phyloP scores from a whole-genome alignment of 495 filamentous ascomycete genomes.

The Talaromyces thailandensis region DNA sequence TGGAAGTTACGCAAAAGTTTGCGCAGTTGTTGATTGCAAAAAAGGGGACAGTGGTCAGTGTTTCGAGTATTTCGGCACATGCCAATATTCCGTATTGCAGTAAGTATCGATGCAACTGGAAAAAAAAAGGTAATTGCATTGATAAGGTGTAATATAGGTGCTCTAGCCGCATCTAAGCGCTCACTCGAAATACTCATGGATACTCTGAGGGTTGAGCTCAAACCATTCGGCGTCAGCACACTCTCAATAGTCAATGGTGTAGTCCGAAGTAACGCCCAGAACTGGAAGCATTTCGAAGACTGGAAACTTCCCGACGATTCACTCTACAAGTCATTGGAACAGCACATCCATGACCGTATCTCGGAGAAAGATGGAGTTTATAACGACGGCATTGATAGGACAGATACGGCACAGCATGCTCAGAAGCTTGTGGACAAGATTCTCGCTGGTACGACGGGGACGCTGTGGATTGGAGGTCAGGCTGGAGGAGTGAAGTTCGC shows the following conservation, averaged over 20 bases:
- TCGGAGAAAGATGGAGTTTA: constrained; percentile 9
- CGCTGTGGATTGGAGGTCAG: neutral
- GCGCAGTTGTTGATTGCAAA: constrained; percentile 34
- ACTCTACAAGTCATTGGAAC: constrained; percentile 16
- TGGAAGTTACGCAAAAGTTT: constrained; percentile 47
- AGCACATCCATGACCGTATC: constrained; percentile 6
- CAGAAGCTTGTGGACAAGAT: neutral
- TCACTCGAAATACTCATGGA: constrained; percentile 34
- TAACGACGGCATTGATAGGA: neutral
- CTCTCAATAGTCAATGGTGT: constrained; percentile 13
- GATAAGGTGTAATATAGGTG: neutral
- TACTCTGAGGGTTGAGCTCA: constrained; percentile 43
- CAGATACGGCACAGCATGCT: neutral
- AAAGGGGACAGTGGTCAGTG: constrained; percentile 38
- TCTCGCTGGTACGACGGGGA: neutral
- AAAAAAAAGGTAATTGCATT: neutral
- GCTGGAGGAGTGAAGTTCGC: neutral
- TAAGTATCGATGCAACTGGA: too few species aligned
- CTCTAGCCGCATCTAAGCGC: constrained; percentile 45
- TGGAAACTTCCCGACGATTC: constrained; percentile 8
- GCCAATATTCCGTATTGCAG: constrained; percentile 29
- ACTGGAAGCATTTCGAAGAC: constrained; percentile 4
- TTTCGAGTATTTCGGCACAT: constrained; percentile 37
- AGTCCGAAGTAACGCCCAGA: constrained; percentile 8
- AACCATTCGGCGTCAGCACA: constrained; percentile 27